Evolutionary conservation across 768 basidiomycete species (phyloP), one percentile per base, ranked within the genome.

Genomic region (Lentinula edodes): DNA sequence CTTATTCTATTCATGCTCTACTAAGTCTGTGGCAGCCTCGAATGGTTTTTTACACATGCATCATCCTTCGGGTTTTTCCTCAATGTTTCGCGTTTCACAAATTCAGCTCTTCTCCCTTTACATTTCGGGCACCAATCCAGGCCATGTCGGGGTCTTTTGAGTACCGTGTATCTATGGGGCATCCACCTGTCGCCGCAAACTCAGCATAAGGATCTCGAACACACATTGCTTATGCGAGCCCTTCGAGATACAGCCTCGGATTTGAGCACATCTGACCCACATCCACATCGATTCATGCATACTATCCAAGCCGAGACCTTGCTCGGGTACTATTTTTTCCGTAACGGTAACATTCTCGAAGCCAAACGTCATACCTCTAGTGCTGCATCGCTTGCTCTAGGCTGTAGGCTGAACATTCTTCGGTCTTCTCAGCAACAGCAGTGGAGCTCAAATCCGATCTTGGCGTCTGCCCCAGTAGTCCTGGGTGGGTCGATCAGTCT

Each of bases 31-130:
- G 46, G 16, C 54, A 90, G 88, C 41, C 69, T 88, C 3, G 82
- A 86, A 66, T 74, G 74, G 32, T 86, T 93, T 67, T 69, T 85
- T 10, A 82, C 80, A 15, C 78, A 89, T 65, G 78, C 82, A 0
- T 69, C 75, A 39, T 80, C 85, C 65, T 78, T 89, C 61, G 87
- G 87, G 5, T 85, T 91, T 67, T 91, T 90, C 71, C 81, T 92
- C 60, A 66, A 81, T 63, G 45, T 72, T n/a, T 63, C 70, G 9
- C 76, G 80, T 5, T 78, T 85, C 56, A 65, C 74, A 28, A 58
- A 72, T 1, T 65, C 71, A 56, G 63, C 50, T 38, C 65, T 28
- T 59, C n/a, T 62, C 62, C 61, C 54, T 15, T 35, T 51, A 16
- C 16, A 48, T 35, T 60, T 58, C 66, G 72, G 38, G 1, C 51